These are phyloP conservation scores for Spizellomyces sp. DNA, from an alignment of 192 early-diverging fungal genomes.

Conservation along the genomic window DNA sequence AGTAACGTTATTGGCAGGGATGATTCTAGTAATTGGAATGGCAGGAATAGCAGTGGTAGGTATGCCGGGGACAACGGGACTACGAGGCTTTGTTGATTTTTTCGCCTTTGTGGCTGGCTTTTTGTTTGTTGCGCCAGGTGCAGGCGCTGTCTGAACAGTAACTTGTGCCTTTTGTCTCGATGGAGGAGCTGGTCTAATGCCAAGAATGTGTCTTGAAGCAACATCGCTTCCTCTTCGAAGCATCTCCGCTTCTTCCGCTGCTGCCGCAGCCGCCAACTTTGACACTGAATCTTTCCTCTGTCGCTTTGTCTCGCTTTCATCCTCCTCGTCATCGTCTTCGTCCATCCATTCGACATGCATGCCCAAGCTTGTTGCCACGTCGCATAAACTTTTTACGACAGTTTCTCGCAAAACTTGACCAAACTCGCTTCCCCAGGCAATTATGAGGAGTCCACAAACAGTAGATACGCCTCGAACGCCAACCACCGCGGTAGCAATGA, in stretches of 20 bases:
- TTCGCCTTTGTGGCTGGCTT: no score
- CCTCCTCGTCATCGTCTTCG: slow-evolving; percentile 29
- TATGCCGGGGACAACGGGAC: neutral
- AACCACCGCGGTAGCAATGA: neutral
- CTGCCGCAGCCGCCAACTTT: neutral
- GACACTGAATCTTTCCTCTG: neutral
- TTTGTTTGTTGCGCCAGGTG: no score
- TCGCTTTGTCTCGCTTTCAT: neutral
- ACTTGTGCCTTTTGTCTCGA: neutral
- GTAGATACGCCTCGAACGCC: slow-evolving; percentile 7
- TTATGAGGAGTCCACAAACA: slow-evolving; percentile 6
- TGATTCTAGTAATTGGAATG: no score
- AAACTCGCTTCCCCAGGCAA: slow-evolving; percentile 27
- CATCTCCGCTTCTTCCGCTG: neutral
- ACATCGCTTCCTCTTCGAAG: slow-evolving; percentile 9
- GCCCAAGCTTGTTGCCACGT: neutral
- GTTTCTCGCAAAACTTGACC: neutral
- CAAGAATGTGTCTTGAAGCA: neutral
- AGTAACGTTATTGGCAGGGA: no score
- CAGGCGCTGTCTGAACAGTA: neutral
- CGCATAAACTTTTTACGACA: neutral
- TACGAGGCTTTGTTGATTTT: no score
- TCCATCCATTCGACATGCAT: slow-evolving; percentile 12
- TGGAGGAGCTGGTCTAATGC: neutral
- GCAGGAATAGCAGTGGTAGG: slow-evolving; percentile 3